Conservation (phyloP, 2,329 filamentous ascomycete genomes). For the Huntiella bhutanensis region DNA sequence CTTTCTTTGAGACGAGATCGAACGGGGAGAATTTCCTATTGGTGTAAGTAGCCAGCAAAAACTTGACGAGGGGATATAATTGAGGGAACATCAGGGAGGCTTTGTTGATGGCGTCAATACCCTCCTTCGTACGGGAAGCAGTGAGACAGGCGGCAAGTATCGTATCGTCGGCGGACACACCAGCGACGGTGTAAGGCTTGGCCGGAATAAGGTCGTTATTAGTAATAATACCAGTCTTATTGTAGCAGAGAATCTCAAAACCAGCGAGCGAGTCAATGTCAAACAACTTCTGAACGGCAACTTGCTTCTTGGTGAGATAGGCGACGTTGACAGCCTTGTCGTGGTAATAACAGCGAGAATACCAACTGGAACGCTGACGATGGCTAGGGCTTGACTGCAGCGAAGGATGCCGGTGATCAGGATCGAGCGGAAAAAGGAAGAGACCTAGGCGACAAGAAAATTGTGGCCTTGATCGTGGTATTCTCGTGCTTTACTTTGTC, state of each 20-base stretch:
- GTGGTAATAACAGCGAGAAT: slow-evolving; percentile 84
- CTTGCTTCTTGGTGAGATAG: slow-evolving; percentile 81
- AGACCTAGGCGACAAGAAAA: slow-evolving; percentile 66
- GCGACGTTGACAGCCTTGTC: slow-evolving; percentile 83
- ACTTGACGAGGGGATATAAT: slow-evolving; percentile 67
- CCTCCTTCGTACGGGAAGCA: slow-evolving; percentile 53
- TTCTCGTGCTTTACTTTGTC: too few species aligned
- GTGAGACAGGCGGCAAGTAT: slow-evolving; percentile 85
- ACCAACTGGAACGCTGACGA: slow-evolving; percentile 83
- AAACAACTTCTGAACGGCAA: slow-evolving; percentile 81
- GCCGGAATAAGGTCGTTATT: slow-evolving; percentile 84
- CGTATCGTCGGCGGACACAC: slow-evolving; percentile 69
- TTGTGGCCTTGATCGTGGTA: too few species aligned
- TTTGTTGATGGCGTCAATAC: slow-evolving; percentile 52
- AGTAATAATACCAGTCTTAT: slow-evolving; percentile 85
- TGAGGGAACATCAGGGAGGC: slow-evolving; percentile 75
- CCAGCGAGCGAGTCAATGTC: slow-evolving; percentile 83
- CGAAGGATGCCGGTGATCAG: slow-evolving; percentile 58
- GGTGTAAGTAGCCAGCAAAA: slow-evolving; percentile 63
- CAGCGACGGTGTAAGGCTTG: slow-evolving; percentile 66
- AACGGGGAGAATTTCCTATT: slow-evolving; percentile 74
- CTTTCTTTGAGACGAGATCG: slow-evolving; percentile 87
- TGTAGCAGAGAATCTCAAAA: slow-evolving; percentile 83
- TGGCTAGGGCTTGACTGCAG: slow-evolving; percentile 75
- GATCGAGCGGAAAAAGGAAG: slow-evolving; percentile 73